Base-by-base conservation (phyloP, 1,284 basidiomycete species). In the Somion occarium region DNA sequence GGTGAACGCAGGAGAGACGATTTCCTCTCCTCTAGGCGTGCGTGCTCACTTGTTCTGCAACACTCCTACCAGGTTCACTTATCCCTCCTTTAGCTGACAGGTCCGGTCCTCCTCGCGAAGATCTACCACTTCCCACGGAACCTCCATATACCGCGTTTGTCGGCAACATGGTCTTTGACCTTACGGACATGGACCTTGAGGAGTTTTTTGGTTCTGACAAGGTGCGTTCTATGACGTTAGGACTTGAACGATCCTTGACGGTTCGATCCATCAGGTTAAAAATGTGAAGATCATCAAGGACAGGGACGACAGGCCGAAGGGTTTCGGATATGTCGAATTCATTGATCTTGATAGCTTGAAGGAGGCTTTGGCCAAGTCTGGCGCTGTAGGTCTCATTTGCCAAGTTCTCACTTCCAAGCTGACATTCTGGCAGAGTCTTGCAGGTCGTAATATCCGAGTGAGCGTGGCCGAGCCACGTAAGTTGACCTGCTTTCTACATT, bases 241-340 rank as follows among this genome's bases (percentile, higher is more conserved):
- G 56, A 52, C 75, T 69, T 19, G n/a, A n/a, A n/a, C n/a, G n/a
- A n/a, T n/a, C n/a, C n/a, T n/a, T n/a, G n/a, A n/a, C n/a, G n/a
- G n/a, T n/a, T n/a, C n/a, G n/a, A n/a, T n/a, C n/a, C n/a, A n/a
- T 51, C 51, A 91, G 85, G 79, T 85, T 56, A 88, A 90, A 66
- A 87, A 86, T 22, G 82, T 94, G 57, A 94, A 98, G 73, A 88
- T 99, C 57, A 95, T 99, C 67, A 88, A 81, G 61, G 94, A 95
- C 62, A 80, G 85, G 52, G 87, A 89, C 46, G 93, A 95, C 50
- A 93, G 93, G 68, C 90, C 93, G 27, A 98, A 98, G 70, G 97
- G 97, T 1, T 99, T 98, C 70, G 97, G 96, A 27, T 99, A 99
- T 66, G 85, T 98, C 57, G 96, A 99, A 67, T 99, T 98, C 64